phyloP scores from a whole-genome alignment of 768 basidiomycete genomes.

The Dioszegia crocea region DNA sequence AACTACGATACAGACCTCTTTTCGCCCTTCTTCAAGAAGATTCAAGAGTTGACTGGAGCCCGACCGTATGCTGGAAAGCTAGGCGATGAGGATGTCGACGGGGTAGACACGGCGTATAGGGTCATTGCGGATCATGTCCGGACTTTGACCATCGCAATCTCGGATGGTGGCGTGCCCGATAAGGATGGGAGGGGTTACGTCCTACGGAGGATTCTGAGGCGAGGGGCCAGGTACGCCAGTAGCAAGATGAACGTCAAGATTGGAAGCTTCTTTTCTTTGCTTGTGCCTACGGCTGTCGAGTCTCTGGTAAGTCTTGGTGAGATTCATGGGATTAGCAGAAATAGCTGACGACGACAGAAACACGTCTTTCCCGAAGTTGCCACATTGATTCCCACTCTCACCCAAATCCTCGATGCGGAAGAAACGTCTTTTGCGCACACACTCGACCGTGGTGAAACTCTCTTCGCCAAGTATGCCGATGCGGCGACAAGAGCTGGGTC shows the following conservation, averaged over 20 bases:
- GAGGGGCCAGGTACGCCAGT: constrained; percentile 88
- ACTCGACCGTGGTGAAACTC: constrained; percentile 88
- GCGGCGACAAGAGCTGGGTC: constrained; percentile 62
- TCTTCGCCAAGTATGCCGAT: constrained; percentile 82
- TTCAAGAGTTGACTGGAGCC: constrained; percentile 83
- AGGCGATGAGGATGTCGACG: constrained; percentile 86
- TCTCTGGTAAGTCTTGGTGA: constrained; percentile 62
- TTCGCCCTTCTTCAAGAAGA: constrained; percentile 75
- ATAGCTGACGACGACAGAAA: constrained; percentile 56
- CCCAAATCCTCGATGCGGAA: constrained; percentile 96
- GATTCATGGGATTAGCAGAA: neutral
- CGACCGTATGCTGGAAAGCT: constrained; percentile 84
- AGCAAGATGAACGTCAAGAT: constrained; percentile 91
- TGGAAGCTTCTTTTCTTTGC: constrained; percentile 88
- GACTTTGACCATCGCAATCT: constrained; percentile 89
- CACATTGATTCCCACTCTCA: constrained; percentile 73
- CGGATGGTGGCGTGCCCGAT: constrained; percentile 93
- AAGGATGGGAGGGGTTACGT: constrained; percentile 97
- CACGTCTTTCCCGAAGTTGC: constrained; percentile 88
- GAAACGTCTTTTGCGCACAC: constrained; percentile 97
- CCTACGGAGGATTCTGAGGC: constrained; percentile 82
- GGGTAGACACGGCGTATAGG: constrained; percentile 95
- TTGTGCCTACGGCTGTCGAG: constrained; percentile 83
- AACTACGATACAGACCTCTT: constrained; percentile 99
- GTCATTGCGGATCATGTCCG: constrained; percentile 93